These are phyloP conservation scores for Cercospora janseana DNA, from an alignment of 2,329 filamentous ascomycete species.

Conservation along the genomic window DNA sequence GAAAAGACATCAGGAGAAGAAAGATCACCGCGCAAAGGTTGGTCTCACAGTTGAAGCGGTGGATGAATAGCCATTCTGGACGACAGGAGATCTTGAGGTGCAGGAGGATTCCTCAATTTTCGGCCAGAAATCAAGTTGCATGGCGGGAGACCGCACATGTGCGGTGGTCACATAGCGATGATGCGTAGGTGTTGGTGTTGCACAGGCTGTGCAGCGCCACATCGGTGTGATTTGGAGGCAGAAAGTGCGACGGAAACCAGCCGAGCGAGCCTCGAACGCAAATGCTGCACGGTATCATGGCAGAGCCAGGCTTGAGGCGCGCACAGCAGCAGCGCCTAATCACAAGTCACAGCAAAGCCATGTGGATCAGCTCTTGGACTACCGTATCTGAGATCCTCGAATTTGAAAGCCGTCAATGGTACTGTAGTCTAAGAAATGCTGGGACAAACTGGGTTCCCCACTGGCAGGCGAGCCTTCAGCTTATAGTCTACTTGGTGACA, in stretches of 20 bases:
- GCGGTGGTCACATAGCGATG: slow-evolving; percentile 1
- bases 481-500: too few species aligned
- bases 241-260: slow-evolving; percentile 1
- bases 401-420: too few species aligned
- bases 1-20: slow-evolving; percentile 5
- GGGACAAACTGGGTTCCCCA: too few species aligned
- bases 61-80: background rate
- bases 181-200: background rate
- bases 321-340: background rate
- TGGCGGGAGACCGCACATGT: background rate
- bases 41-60: background rate
- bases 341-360: too few species aligned
- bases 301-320: background rate
- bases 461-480: too few species aligned
- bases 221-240: background rate
- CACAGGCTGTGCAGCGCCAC: background rate
- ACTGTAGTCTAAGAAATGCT: too few species aligned
- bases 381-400: too few species aligned
- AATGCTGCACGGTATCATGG: too few species aligned
- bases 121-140: background rate
- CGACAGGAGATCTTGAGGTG: background rate
- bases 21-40: background rate
- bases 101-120: slow-evolving; percentile 5
- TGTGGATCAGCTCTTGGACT: too few species aligned
- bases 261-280: too few species aligned